Conservation (phyloP, 2,329 filamentous ascomycete genomes). For the Curvularia sp. region DNA sequence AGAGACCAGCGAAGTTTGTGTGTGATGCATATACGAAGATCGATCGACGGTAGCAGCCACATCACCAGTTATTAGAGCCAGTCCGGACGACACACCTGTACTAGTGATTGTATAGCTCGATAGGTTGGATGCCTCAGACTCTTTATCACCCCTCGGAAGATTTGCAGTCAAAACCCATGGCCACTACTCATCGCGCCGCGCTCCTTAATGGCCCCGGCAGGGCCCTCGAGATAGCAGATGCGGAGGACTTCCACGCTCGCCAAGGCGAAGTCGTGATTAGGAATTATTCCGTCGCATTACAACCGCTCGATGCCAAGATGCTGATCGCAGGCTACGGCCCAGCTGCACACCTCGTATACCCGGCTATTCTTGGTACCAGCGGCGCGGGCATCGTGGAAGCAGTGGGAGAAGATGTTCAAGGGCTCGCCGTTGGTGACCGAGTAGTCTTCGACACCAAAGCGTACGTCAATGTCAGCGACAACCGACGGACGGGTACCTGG, state of each 20-base stretch:
- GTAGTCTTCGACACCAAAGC: slow-evolving; percentile 44
- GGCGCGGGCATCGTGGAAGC: slow-evolving; percentile 54
- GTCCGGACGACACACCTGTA: background rate
- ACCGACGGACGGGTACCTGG: slow-evolving; percentile 34
- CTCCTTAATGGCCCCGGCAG: slow-evolving; percentile 20
- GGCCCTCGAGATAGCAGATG: slow-evolving; percentile 19
- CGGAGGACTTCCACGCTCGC: slow-evolving; percentile 17
- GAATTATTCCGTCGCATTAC: slow-evolving; percentile 33
- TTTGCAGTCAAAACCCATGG: slow-evolving; percentile 14
- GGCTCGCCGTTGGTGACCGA: slow-evolving; percentile 53
- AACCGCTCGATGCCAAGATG: slow-evolving; percentile 38
- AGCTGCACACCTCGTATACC: slow-evolving; percentile 24
- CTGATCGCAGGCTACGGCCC: slow-evolving; percentile 32
- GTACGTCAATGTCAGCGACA: slow-evolving; percentile 27
- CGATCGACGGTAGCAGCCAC: background rate
- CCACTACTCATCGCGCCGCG: slow-evolving; percentile 23
- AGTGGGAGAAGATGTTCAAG: slow-evolving; percentile 53
- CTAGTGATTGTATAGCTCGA: background rate
- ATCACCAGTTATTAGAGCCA: background rate
- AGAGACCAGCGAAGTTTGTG: background rate
- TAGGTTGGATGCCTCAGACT: background rate
- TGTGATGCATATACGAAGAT: too few species aligned
- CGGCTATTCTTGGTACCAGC: slow-evolving; percentile 30
- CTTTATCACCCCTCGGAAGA: background rate
- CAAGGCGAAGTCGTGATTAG: slow-evolving; percentile 30